A percentile compares a stretch with the other conserved stretches of the same genome.
These are phyloP conservation scores for Globisporangium nagaii DNA, from an alignment of 352 stramenopile species.

Conservation along the genomic window DNA sequence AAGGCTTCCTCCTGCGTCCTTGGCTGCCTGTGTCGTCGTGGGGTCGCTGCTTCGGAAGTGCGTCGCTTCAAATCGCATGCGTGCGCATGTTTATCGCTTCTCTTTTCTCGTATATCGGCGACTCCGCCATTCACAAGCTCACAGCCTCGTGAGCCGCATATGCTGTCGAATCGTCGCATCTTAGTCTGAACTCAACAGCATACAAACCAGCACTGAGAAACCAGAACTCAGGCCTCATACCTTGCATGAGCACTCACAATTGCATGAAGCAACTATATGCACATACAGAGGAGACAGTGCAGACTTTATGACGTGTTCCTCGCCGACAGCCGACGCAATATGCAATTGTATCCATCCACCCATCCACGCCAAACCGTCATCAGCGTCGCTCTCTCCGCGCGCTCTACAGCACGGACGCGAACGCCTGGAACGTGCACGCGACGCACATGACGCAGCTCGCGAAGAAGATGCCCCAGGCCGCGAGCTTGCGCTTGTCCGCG, in stretches of 20 bases:
- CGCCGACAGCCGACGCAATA: background rate
- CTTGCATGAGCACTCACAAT: background rate
- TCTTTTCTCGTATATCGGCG: too few species aligned
- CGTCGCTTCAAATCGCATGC: too few species aligned
- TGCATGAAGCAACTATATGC: background rate
- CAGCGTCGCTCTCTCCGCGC: too few species aligned
- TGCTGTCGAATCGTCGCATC: background rate
- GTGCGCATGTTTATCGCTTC: too few species aligned
- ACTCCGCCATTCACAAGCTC: too few species aligned
- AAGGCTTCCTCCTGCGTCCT: too few species aligned
- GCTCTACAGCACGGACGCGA: conserved; percentile 5
- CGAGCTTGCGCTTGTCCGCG: conserved; percentile 59
- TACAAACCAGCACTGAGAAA: background rate
- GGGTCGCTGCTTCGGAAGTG: too few species aligned
- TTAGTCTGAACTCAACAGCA: background rate
- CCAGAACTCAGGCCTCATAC: background rate
- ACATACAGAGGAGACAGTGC: background rate
- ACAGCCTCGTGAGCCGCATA: too few species aligned
- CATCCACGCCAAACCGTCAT: too few species aligned
- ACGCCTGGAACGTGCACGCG: conserved; percentile 64
- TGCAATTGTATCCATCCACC: too few species aligned
- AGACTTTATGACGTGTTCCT: too few species aligned
- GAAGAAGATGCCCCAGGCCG: conserved; percentile 71
- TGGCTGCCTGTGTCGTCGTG: too few species aligned
- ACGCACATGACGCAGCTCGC: conserved; percentile 62